Evolutionary conservation across 148 eudicot genomes (phyloP).

Genomic region (Rhododendron ferrugineum): DNA sequence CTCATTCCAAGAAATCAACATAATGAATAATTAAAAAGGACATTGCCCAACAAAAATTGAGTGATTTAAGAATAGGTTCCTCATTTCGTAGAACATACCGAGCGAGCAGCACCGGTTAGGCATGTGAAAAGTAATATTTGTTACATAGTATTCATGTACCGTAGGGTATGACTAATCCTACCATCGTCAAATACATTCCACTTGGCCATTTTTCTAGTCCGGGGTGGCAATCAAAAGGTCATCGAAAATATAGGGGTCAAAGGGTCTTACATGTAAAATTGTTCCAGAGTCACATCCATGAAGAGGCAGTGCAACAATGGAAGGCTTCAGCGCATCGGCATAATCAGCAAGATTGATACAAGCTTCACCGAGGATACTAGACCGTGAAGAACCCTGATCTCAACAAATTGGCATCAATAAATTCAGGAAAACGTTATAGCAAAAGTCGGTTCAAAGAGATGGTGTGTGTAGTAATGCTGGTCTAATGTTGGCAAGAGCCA

Average conservation of each 20-base stretch:
- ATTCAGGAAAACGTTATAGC: not conserved
- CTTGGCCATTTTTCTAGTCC: not conserved
- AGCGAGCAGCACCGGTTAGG: not conserved
- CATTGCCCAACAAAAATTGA: not conserved
- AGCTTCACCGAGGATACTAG: conserved; percentile 95
- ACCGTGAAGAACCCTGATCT: conserved; percentile 82
- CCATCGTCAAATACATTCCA: not conserved
- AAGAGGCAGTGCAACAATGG: conserved; percentile 62
- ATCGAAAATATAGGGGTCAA: not conserved
- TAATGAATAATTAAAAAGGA: not conserved
- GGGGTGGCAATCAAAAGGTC: not conserved
- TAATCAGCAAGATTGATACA: conserved; percentile 88
- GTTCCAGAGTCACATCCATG: conserved; percentile 86
- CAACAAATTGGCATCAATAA: not conserved
- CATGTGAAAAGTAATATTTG: not conserved
- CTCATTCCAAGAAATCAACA: not conserved
- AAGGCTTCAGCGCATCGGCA: conserved; percentile 80
- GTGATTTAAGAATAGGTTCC: not conserved
- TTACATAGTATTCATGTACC: not conserved
- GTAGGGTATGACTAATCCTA: not conserved
- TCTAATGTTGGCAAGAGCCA: not conserved
- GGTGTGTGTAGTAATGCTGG: not conserved
- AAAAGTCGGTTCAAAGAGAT: conserved; percentile 8
- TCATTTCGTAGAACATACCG: not conserved
- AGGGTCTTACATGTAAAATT: conserved; percentile 65